Percentiles rank a stretch among this genome's conserved stretches.
Evolutionary conservation across 176 grass and related monocot genomes (phyloP).

Genomic region (Oryza glaberrima): DNA sequence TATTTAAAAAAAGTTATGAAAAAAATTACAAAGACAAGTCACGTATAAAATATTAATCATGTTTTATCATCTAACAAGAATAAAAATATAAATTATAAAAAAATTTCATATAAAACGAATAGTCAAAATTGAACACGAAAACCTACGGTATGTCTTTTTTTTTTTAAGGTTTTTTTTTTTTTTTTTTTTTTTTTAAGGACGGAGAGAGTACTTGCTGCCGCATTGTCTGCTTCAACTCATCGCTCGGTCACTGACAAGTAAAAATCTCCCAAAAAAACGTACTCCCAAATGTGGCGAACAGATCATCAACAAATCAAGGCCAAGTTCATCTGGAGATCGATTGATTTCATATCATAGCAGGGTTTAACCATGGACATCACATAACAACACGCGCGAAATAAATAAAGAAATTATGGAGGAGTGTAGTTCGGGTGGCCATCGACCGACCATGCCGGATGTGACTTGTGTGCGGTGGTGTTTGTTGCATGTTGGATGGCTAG

Average conservation of each 20-base stretch:
- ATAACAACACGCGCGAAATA: background rate
- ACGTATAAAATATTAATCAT: no score
- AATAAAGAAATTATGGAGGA: background rate
- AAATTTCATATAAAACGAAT: no score
- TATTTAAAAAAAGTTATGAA: no score
- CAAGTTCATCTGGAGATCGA: background rate
- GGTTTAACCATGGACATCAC: background rate
- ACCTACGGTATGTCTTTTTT: no score
- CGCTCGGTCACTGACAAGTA: background rate
- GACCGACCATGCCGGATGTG: background rate
- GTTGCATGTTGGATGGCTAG: background rate
- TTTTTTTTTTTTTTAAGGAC: no score
- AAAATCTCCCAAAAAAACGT: background rate
- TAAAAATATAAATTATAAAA: no score
- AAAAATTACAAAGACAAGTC: no score
- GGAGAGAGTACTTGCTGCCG: no score
- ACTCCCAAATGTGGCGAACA: background rate
- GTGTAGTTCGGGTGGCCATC: background rate
- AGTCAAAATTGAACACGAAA: no score
- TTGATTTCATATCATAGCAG: background rate
- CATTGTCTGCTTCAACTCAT: background rate
- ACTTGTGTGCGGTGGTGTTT: no score
- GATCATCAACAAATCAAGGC: background rate
- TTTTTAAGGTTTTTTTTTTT: no score
- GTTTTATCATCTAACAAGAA: no score